Base-by-base conservation (phyloP, 805 yeast species). In the Candida caryicola region DNA sequence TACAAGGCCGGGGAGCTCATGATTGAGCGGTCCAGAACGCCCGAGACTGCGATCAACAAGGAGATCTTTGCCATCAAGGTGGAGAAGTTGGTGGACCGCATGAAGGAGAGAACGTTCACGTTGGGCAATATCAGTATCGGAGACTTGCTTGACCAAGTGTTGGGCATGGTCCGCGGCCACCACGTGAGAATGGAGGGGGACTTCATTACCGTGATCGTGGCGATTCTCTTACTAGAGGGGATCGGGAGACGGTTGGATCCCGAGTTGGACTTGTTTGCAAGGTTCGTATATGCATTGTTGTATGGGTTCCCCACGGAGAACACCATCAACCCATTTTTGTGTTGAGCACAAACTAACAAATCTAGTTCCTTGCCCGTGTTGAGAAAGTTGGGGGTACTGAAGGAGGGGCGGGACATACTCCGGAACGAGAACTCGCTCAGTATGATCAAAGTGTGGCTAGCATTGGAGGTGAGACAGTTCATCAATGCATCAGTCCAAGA, bases 181-280 rank as follows among this genome's bases (percentile, higher is more conserved):
- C 99, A 93, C 60, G 99, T 93, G 16, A 74, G 96, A 55, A 85
- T 93, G 95, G 99, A 93, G 56, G 95, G 95, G 5, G 99, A 93
- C 60, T 93, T 93, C 55, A 81, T 93, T 30, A 88, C 95, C 21
- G 96, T 93, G 17, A 84, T 93, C n/a, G 88, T 93, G 23, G 96
- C 98, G 1, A 89, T 93, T 17, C 64, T 93, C 38, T 69, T 93
- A 39, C 66, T 93, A 40, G 99, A 93, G 61, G 99, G 99, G 8
- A 85, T 93, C 37, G 98, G 99, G 15, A 74, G 98, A 55, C 95
- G 85, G 60, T 70, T 93, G 39, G 95, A 93, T 60, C 97, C 98
- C 2, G 81, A 88, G 30, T 71, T 93, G 53, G 99, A 93, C 64
- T 74, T 93, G 35, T 91, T 93, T 74, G 95, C 95, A 75, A 85